Evolutionary conservation across 2,329 filamentous ascomycete species (phyloP), one percentile per base, ranked within the genome.

Genomic region (Botrytis aclada): DNA sequence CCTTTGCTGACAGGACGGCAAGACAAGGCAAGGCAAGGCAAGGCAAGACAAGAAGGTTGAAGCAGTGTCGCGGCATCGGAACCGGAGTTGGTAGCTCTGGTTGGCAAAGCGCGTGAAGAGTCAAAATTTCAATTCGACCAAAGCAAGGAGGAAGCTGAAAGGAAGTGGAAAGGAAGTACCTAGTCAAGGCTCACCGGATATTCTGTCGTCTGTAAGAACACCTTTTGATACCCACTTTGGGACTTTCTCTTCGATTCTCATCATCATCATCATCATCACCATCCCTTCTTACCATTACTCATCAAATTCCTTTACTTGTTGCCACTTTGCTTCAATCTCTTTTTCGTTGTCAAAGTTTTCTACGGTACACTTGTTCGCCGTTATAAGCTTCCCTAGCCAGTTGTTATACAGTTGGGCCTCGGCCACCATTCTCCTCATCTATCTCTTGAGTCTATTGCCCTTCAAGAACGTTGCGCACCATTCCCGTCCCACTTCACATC

Each of bases 161-260:
- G n/a, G 14, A 29, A 32, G 56, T 22, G 60, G n/a, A 62, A 43
- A 34, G 39, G 29, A 18, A 72, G 51, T 45, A 58, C 18, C 56
- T 32, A 62, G 63, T 60, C 70, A 61, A 67, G 63, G 51, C 51
- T 72, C 67, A 37, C 25, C 25, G 45, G 51, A 29, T n/a, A 69
- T 39, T 32, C 32, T 22, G 14, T 51, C 34, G 18, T 45, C 29
- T 69, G 70, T 72, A 72, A 72, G 70, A 72, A 51, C 34, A 54
- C 22, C 64, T 72, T 72, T 41, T 16, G 62, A 45, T 45, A 65
- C 51, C 51, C 39, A 71, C 9, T 39, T 47, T 32, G 39, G 16
- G 18, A 60, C 7, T 56, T 51, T 41, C 18, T 67, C 51, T 29
- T 56, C 16, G 29, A 58, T 32, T 18, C 37, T 25, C 62, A 72